Evolutionary conservation across 1,284 basidiomycete species (phyloP), one percentile per base, ranked within the genome.

Genomic region (Mycosarcoma maydis): DNA sequence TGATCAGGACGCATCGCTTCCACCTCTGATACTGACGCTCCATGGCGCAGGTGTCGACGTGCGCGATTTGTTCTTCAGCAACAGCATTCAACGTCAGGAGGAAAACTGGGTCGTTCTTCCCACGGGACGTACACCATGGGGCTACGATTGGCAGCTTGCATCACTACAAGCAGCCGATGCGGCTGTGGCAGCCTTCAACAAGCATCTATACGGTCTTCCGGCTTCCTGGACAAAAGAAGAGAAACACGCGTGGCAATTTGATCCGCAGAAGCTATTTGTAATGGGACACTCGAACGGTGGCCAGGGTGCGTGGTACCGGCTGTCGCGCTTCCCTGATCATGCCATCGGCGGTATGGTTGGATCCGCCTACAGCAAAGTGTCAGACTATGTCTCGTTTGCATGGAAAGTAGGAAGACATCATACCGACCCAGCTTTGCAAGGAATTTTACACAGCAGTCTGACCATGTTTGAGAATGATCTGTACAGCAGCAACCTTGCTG

Each of bases 261-360:
- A 73, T 22, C 65, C 54, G 1, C 11, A 40, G 20, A 84, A 83
- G 26, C 86, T 88, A 0, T 80, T 91, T 10, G 76, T 94, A 7
- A 83, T 94, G 40, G 93, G 93, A 0, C 93, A 96, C 78, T 94
- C 92, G 2, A 96, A 96, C 78, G 93, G 93, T 9, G 93, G 92
- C 3, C 93, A 95, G 82, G 93, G 93, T 0, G 85, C 89, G 3
- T 93, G 92, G 90, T 89, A 92, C 78, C 77, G 90, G 6, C 87
- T 90, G 2, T 86, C 87, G 22, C 85, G 89, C 54, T 90, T 87
- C 77, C 92, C 92, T 0, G 92, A 94, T 78, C 85, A 86, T 33
- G 86, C 92, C 1, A 77, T 89, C 4, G 92, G 82, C 42, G 73
- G 65, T 61, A 52, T 74, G 37, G 40, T 70, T 10, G 46, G 47